These are phyloP conservation scores for Trichosanthes truncata DNA, from an alignment of 306 rosid species.

Conservation along the genomic window DNA sequence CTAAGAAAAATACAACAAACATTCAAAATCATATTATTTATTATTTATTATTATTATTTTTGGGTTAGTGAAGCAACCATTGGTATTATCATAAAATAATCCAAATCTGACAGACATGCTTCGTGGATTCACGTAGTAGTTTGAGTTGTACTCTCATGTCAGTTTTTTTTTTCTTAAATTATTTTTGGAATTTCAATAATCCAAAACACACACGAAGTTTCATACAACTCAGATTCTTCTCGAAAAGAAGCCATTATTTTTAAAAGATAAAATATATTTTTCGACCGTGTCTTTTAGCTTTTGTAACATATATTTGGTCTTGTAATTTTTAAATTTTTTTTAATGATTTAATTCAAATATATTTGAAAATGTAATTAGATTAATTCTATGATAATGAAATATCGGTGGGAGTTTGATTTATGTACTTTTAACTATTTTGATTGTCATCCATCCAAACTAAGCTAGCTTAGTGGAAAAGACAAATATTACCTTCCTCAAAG, in stretches of 20 bases:
- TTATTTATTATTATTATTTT: neutral
- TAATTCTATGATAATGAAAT: too few species aligned
- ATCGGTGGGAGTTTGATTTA: too few species aligned
- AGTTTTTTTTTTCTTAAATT: neutral
- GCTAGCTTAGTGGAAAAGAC: fast-evolving
- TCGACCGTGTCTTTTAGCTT: too few species aligned
- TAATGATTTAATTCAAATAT: neutral
- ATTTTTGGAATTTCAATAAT: neutral
- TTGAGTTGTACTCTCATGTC: neutral
- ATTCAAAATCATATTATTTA: neutral
- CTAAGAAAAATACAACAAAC: neutral
- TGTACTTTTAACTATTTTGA: too few species aligned
- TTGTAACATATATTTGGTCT: too few species aligned
- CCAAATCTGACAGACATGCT: slow-evolving; percentile 1
- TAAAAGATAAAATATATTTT: neutral
- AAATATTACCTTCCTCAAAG: too few species aligned
- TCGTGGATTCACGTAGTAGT: neutral
- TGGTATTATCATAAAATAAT: neutral
- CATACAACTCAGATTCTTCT: slow-evolving; percentile 3
- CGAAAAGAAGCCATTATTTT: neutral
- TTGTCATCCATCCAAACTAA: too few species aligned
- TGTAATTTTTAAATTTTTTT: too few species aligned
- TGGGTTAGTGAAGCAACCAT: neutral
- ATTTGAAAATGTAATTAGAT: neutral
- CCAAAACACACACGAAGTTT: neutral